phyloP scores from a whole-genome alignment of 371 early-diverging fungal species.

The Synchytrium microbalum region DNA sequence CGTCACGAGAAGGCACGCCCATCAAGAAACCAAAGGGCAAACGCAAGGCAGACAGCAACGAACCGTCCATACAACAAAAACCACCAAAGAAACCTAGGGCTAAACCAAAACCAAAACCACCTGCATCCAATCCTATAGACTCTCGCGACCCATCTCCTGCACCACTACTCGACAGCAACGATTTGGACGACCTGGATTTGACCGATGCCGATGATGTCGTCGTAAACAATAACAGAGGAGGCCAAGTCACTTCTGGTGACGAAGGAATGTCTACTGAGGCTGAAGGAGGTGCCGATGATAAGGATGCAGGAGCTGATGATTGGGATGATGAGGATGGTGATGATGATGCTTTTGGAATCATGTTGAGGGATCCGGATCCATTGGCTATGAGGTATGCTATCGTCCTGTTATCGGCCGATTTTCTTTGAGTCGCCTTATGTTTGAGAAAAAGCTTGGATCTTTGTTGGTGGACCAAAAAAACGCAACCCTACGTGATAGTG shows the following conservation, averaged over 20 bases:
- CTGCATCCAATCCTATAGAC: neutral
- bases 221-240: neutral
- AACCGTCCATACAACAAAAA: too few species aligned
- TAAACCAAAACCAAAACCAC: neutral
- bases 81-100: too few species aligned
- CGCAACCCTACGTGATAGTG: neutral
- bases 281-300: neutral
- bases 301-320: neutral
- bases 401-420: too few species aligned
- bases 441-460: too few species aligned
- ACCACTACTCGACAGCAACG: neutral
- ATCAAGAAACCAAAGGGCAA: neutral
- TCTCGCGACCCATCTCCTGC: neutral
- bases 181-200: neutral
- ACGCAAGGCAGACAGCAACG: neutral
- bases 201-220: neutral
- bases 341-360: neutral
- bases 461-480: too few species aligned
- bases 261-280: neutral
- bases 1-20: neutral
- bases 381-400: neutral
- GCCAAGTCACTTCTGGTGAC: neutral
- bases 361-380: neutral
- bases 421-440: too few species aligned
- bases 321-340: neutral